phyloP scores from a whole-genome alignment of 495 filamentous ascomycete species.

The Aeminium ludgeri region DNA sequence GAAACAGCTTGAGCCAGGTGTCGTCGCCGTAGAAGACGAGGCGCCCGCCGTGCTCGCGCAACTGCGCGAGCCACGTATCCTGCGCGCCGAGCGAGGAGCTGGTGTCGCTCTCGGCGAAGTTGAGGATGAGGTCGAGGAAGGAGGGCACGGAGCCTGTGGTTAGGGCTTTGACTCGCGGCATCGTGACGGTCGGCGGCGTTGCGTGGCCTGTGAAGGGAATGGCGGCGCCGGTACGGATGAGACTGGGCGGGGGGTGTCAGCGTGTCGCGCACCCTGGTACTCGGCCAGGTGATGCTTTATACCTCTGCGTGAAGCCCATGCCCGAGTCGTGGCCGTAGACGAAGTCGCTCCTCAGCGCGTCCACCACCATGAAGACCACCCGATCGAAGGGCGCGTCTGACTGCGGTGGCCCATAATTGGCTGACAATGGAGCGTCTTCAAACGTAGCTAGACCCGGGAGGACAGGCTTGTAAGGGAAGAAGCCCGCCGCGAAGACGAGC shows the following conservation, averaged over 20 bases:
- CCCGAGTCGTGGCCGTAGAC: constrained; percentile 67
- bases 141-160: constrained; percentile 93
- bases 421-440: constrained; percentile 1
- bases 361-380: constrained; percentile 93
- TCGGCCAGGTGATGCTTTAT: constrained; percentile 9
- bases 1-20: constrained; percentile 96
- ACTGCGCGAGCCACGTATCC: constrained; percentile 89
- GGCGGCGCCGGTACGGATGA: constrained; percentile 67
- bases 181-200: constrained; percentile 91
- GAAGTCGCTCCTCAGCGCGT: constrained; percentile 92
- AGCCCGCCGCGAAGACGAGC: constrained; percentile 71
- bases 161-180: constrained; percentile 94
- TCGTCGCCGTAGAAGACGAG: constrained; percentile 95
- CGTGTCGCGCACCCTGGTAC: too few relatives aligned
- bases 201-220: constrained; percentile 92
- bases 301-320: constrained; percentile 87
- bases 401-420: constrained; percentile 3
- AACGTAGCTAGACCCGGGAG: constrained; percentile 51
- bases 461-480: constrained; percentile 95
- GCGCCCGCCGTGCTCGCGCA: constrained; percentile 50
- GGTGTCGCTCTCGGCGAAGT: constrained; percentile 88
- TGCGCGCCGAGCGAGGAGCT: constrained; percentile 68
- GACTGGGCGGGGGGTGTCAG: constrained; percentile 32
- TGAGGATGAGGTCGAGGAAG: constrained; percentile 92
- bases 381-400: constrained; percentile 62